Percentiles rank a stretch among this genome's conserved stretches.
These are phyloP conservation scores for Cydonia oblonga DNA, from an alignment of 331 rosid species.

Conservation along the genomic window DNA sequence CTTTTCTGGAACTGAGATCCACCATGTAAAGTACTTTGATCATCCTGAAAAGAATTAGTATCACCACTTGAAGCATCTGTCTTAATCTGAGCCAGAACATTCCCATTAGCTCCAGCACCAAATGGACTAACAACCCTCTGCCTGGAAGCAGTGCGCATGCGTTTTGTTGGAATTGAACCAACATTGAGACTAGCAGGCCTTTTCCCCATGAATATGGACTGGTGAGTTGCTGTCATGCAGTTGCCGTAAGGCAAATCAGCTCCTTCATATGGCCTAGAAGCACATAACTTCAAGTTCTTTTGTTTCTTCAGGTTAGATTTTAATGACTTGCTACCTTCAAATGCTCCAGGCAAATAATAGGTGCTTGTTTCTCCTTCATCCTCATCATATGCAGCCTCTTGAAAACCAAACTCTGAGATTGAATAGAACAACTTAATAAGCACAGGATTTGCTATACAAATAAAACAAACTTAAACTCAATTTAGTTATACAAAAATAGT, in stretches of 20 bases:
- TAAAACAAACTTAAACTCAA: not conserved
- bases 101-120: constrained; percentile 41
- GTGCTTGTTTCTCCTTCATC: constrained; percentile 72
- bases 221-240: constrained; percentile 50
- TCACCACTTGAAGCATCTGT: constrained; percentile 99
- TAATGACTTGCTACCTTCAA: constrained; percentile 48
- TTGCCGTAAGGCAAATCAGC: constrained; percentile 58
- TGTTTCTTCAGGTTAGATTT: constrained; percentile 52
- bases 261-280: constrained; percentile 47
- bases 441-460: no score
- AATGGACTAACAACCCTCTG: constrained; percentile 84
- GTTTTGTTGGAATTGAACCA: constrained; percentile 73
- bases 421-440: constrained; percentile 2
- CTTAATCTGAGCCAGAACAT: constrained; percentile 53
- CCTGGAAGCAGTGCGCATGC: constrained; percentile 80
- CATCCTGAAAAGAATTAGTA: constrained; percentile 94
- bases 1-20: constrained; percentile 78
- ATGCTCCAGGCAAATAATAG: constrained; percentile 50
- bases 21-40: constrained; percentile 74
- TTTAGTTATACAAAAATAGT: constrained; percentile 1
- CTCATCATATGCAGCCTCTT: constrained; percentile 62
- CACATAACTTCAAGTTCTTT: constrained; percentile 36
- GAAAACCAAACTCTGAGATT: constrained; percentile 42
- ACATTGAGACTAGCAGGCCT: constrained; percentile 70
- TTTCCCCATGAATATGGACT: constrained; percentile 43